phyloP scores from a whole-genome alignment of 2,329 filamentous ascomycete genomes.

The Hymenoscyphus fructigenus region DNA sequence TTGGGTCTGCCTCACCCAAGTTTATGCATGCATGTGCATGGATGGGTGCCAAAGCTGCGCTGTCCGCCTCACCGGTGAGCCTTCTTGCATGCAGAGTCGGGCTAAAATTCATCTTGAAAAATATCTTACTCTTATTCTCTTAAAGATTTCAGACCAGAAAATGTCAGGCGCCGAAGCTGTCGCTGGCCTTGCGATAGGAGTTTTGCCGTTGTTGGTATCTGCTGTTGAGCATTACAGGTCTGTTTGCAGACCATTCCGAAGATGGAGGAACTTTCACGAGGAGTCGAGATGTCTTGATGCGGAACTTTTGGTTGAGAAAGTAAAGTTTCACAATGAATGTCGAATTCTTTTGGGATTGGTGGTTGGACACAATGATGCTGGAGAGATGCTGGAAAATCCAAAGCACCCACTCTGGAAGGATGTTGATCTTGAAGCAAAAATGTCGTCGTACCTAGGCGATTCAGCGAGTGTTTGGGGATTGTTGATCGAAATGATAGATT shows the following conservation, averaged over 20 bases:
- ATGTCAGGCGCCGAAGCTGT: neutral
- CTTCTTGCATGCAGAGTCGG: too few species aligned
- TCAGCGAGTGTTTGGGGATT: neutral
- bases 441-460: neutral
- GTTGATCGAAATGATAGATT: neutral
- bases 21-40: too few species aligned
- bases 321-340: neutral
- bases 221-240: conserved; percentile 1
- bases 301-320: neutral
- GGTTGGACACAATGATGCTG: neutral
- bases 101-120: too few species aligned
- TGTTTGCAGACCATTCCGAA: neutral
- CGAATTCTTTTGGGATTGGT: neutral
- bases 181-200: neutral
- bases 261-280: neutral
- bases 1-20: neutral
- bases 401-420: neutral
- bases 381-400: neutral
- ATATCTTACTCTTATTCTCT: too few species aligned
- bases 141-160: neutral
- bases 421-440: neutral
- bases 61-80: too few species aligned
- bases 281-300: neutral
- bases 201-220: neutral
- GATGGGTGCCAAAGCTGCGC: too few species aligned